phyloP scores from a whole-genome alignment of 1,284 basidiomycete genomes.

The Sanghuangporus weigelae region DNA sequence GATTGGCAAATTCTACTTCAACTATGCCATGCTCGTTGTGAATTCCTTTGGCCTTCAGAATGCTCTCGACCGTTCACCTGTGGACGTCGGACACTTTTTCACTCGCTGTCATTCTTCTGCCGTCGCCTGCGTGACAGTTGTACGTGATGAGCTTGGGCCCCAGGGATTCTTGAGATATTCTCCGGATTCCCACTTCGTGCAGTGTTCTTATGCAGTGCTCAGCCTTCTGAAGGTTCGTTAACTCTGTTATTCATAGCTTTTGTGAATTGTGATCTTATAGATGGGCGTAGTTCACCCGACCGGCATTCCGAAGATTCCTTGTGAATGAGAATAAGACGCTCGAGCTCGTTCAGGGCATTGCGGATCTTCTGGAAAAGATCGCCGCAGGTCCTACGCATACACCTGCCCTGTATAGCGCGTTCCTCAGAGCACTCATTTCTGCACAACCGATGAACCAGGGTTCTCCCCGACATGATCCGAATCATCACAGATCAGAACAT shows the following conservation, averaged over 20 bases:
- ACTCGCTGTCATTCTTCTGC: slow-evolving; percentile 78
- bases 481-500: slow-evolving; percentile 9
- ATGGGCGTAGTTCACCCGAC: slow-evolving; percentile 62
- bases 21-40: slow-evolving; percentile 82
- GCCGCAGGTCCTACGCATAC: slow-evolving; percentile 77
- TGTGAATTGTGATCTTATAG: slow-evolving; percentile 24
- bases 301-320: slow-evolving; percentile 74
- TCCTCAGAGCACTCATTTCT: slow-evolving; percentile 75
- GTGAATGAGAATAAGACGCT: slow-evolving; percentile 71
- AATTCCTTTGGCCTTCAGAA: slow-evolving; percentile 96
- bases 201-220: slow-evolving; percentile 83
- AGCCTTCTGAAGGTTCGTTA: slow-evolving; percentile 76
- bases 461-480: slow-evolving; percentile 11
- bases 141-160: slow-evolving; percentile 74
- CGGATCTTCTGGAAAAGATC: slow-evolving; percentile 69
- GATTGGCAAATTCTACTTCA: slow-evolving; percentile 72
- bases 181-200: slow-evolving; percentile 90
- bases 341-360: slow-evolving; percentile 73
- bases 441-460: slow-evolving; percentile 37
- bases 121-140: slow-evolving; percentile 58
- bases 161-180: slow-evolving; percentile 78
- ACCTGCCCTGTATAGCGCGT: slow-evolving; percentile 80
- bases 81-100: slow-evolving; percentile 86
- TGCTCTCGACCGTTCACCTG: slow-evolving; percentile 69
- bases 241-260: slow-evolving; percentile 1